Conservation (phyloP, 1,284 basidiomycete genomes). For the Tilletiaria anomala region DNA sequence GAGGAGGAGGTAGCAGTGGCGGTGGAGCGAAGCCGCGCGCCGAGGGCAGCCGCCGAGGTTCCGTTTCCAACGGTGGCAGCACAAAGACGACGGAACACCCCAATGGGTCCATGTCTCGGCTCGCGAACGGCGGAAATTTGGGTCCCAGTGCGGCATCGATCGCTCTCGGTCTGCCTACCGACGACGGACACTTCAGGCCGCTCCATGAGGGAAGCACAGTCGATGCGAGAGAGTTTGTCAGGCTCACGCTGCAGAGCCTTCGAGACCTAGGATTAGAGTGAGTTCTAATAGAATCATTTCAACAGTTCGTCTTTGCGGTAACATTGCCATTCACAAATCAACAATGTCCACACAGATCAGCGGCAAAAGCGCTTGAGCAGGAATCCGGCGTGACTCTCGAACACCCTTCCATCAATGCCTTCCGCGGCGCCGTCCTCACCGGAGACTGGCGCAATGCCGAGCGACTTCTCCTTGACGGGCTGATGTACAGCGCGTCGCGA, state of each 20-base stretch:
- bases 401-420: constrained; percentile 59
- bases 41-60: too few species aligned
- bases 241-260: constrained; percentile 76
- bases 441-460: constrained; percentile 75
- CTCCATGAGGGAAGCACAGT: constrained; percentile 42
- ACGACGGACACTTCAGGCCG: constrained; percentile 37
- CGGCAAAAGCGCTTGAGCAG: constrained; percentile 69
- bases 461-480: constrained; percentile 48
- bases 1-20: too few species aligned
- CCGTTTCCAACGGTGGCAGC: neutral
- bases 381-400: constrained; percentile 88
- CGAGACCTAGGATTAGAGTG: constrained; percentile 83
- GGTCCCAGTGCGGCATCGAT: neutral
- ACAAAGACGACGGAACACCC: neutral
- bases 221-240: constrained; percentile 77
- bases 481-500: constrained; percentile 15
- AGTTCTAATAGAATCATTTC: constrained; percentile 40
- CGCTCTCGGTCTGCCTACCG: neutral
- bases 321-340: neutral
- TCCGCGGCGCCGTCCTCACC: constrained; percentile 64
- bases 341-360: constrained; percentile 49
- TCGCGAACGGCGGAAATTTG: neutral
- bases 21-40: too few species aligned
- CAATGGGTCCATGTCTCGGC: neutral
- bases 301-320: neutral